These are phyloP conservation scores for Nemania sp. DNA, from an alignment of 2,329 filamentous ascomycete species.

Conservation along the genomic window DNA sequence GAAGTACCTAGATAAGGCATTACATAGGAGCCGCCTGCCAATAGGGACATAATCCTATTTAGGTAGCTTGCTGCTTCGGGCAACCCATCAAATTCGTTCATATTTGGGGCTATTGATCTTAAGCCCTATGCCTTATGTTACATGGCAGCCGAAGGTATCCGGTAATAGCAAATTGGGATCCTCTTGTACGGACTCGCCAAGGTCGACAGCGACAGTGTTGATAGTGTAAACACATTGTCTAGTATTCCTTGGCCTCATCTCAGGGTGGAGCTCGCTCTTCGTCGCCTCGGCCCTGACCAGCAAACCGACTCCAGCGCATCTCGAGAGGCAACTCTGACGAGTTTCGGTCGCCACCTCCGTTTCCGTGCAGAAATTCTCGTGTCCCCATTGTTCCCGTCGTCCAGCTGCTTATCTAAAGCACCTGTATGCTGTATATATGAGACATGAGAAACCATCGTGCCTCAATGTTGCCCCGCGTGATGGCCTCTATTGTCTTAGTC, in stretches of 20 bases:
- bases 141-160: conserved; percentile 1
- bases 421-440: conserved; percentile 15
- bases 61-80: background rate
- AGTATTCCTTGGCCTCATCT: conserved; percentile 20
- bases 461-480: conserved; percentile 20
- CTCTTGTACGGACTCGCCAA: conserved; percentile 14
- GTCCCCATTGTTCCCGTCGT: background rate
- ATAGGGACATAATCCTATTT: no score
- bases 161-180: conserved; percentile 17
- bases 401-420: conserved; percentile 1
- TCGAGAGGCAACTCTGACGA: background rate
- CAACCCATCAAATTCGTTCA: background rate
- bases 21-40: background rate
- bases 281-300: conserved; percentile 14
- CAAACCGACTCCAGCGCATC: background rate
- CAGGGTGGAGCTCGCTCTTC: conserved; percentile 18
- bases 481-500: conserved; percentile 31
- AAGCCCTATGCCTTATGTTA: background rate
- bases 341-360: background rate
- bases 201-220: conserved; percentile 10
- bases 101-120: conserved; percentile 2
- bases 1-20: background rate
- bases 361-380: background rate
- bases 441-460: conserved; percentile 14
- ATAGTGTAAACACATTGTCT: conserved; percentile 7